phyloP scores from a whole-genome alignment of 1,284 basidiomycete genomes.

The Cryptococcus maquisensis region DNA sequence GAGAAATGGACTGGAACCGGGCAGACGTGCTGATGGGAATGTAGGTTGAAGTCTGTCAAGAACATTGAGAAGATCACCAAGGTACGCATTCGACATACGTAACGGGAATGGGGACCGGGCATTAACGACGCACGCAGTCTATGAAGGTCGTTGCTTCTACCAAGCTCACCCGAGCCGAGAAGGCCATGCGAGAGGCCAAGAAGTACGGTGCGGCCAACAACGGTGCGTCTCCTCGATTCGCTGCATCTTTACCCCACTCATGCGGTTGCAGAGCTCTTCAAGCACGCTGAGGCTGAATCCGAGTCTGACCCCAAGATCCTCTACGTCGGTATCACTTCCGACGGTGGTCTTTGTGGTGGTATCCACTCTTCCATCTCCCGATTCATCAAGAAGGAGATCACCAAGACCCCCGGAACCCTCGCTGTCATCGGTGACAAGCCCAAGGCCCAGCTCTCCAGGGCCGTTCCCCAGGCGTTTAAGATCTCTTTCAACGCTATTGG shows the following conservation, averaged over 20 bases:
- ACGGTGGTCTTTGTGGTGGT: conserved; percentile 99
- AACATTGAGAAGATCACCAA: conserved; percentile 99
- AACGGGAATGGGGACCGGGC: neutral
- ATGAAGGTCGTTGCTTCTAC: conserved; percentile 99
- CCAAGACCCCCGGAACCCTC: conserved; percentile 61
- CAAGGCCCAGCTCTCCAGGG: conserved; percentile 82
- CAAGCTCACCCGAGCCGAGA: conserved; percentile 90
- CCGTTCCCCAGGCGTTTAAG: conserved; percentile 63
- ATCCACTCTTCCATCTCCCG: conserved; percentile 98
- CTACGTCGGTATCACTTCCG: conserved; percentile 90
- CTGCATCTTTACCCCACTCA: neutral
- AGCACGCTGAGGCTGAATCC: conserved; percentile 56
- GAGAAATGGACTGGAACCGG: neutral
- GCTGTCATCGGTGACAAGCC: conserved; percentile 96
- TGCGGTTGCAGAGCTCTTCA: conserved; percentile 65
- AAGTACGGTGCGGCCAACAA: conserved; percentile 90
- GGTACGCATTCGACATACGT: conserved; percentile 53
- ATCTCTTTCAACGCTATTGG: conserved; percentile 98
- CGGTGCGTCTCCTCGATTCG: conserved; percentile 57
- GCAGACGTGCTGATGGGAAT: neutral
- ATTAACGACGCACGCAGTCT: conserved; percentile 57
- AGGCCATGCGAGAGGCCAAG: conserved; percentile 91
- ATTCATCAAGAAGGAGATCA: conserved; percentile 66
- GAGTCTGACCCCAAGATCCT: conserved; percentile 68
- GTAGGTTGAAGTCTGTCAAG: conserved; percentile 75